Percentiles rank a stretch among this genome's conserved stretches.
Conservation (phyloP, 768 basidiomycete species). For the Phanerodontia chrysosporium region DNA sequence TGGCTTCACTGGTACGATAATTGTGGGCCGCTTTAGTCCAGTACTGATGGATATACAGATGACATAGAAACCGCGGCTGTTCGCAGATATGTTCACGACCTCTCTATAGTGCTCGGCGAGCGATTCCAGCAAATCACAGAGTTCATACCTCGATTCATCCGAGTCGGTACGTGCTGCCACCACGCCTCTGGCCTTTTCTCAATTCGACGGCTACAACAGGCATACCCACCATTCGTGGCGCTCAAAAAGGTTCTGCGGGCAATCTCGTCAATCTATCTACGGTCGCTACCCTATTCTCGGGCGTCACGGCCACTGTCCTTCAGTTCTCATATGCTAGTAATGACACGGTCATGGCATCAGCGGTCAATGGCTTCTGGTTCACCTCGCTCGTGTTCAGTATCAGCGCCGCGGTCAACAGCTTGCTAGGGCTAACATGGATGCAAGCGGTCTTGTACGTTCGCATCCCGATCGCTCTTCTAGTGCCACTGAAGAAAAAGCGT, state of each 20-base stretch:
- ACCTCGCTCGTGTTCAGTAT: conserved; percentile 67
- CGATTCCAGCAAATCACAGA: conserved; percentile 65
- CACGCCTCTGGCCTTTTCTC: too few species aligned
- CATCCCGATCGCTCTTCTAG: not conserved
- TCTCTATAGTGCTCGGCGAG: conserved; percentile 66
- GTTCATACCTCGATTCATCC: conserved; percentile 66
- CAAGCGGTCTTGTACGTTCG: conserved; percentile 67
- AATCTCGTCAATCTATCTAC: conserved; percentile 69
- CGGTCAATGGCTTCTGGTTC: conserved; percentile 68
- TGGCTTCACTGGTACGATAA: not conserved
- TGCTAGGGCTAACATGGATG: conserved; percentile 70
- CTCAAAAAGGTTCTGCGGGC: conserved; percentile 59
- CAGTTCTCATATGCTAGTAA: conserved; percentile 53
- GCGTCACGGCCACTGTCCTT: conserved; percentile 63
- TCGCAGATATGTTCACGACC: conserved; percentile 69
- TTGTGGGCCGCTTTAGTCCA: not conserved
- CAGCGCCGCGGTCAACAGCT: conserved; percentile 63
- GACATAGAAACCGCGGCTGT: conserved; percentile 72
- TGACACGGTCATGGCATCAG: conserved; percentile 31
- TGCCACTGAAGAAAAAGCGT: not conserved
- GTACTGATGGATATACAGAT: conserved; percentile 14
- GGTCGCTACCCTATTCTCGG: conserved; percentile 68
- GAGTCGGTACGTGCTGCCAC: conserved; percentile 50
- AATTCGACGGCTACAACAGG: conserved; percentile 29
- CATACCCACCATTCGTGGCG: conserved; percentile 66